Base-by-base conservation (phyloP, 768 basidiomycete species). In the Lactarius vividus region DNA sequence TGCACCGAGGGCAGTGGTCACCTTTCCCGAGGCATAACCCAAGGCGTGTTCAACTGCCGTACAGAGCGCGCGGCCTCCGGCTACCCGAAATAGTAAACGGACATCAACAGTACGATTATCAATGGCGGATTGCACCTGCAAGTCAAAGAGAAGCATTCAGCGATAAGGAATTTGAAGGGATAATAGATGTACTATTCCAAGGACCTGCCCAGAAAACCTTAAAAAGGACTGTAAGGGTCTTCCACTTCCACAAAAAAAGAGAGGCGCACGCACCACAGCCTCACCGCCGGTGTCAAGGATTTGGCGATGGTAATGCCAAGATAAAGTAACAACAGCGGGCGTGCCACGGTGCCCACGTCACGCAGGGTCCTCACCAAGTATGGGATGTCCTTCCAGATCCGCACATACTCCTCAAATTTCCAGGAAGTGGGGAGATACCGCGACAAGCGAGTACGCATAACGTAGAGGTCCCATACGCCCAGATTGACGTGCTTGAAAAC, bases 31-130 rank as follows among this genome's bases (percentile, higher is more conserved):
- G 59, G 72, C 73, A 65, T 82, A 76, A n/a, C 71, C 69, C 28
- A 88, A 73, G 39, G 88, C 33, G n/a, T 84, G 81, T 8, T 76
- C 73, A 0, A 76, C 73, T 26, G 85, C 71, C 1, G 83, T 75
- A 70, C 86, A 89, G 16, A 77, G 75, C n/a, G 88, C 75, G 7
- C 84, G 82, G 26, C 84, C 88, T 16, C 79, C 72, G 7, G 86
- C 62, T 35, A 57, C 49, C 29, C 33, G 29, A 39, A 66, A 67
- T 44, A 72, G 60, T 9, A 58, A 49, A 35, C 29, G 44, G n/a
- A 57, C 35, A 31, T 71, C 67, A 44, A 69, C 61, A 1, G 37
- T 40, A 15, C 70, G 68, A 11, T 63, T 53, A 31, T 69, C 70
- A 52, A 70, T n/a, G 42, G 70, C 26, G 59, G 35, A 11, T 62